Conservation (phyloP, 2,329 filamentous ascomycete genomes). For the Fusarium beomiforme region DNA sequence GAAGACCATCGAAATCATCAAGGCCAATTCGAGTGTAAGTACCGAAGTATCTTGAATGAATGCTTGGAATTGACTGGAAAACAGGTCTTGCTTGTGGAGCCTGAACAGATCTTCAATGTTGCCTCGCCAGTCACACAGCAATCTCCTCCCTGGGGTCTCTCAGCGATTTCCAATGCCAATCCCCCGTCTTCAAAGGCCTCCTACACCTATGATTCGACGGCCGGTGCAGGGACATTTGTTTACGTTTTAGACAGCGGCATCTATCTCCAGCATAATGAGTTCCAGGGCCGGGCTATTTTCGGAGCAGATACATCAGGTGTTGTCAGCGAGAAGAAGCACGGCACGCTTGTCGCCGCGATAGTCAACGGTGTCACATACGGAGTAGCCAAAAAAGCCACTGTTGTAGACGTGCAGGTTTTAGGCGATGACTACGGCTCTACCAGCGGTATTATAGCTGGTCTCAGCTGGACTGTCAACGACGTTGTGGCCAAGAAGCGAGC, state of each 20-base stretch:
- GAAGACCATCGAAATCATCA: not conserved
- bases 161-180: constrained; percentile 6
- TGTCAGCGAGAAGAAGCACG: not conserved
- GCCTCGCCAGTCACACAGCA: not conserved
- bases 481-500: constrained; percentile 40
- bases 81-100: not conserved
- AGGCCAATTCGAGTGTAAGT: not conserved
- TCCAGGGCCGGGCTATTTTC: constrained; percentile 4
- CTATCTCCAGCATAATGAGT: not conserved
- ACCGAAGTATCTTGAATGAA: accelerated
- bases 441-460: constrained; percentile 40
- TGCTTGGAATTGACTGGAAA: accelerated
- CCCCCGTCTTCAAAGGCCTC: not conserved
- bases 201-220: constrained; percentile 13
- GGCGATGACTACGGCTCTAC: not conserved
- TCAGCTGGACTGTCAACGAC: constrained; percentile 48
- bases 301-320: constrained; percentile 7
- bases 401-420: constrained; percentile 11
- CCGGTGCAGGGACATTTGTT: constrained; percentile 1
- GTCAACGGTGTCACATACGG: constrained; percentile 19
- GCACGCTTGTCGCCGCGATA: constrained; percentile 16
- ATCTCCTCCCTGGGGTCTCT: constrained; percentile 2
- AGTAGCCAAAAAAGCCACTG: constrained; percentile 18
- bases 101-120: not conserved
- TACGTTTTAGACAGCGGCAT: constrained; percentile 19